Percentiles rank a stretch among this genome's conserved stretches.
phyloP scores from a whole-genome alignment of 108 stramenopile genomes.

The Fragilaria radians region DNA sequence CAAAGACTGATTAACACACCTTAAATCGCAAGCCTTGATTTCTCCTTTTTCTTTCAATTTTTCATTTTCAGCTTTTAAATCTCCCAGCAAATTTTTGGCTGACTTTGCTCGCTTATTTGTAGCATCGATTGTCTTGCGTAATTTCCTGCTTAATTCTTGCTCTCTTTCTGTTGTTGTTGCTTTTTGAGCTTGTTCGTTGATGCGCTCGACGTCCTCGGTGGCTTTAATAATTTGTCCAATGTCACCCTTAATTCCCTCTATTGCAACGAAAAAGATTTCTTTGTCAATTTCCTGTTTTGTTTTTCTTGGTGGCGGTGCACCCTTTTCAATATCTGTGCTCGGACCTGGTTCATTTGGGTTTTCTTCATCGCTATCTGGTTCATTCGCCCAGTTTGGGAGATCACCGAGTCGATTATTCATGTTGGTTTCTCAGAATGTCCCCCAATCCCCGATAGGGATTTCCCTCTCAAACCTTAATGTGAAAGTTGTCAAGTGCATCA shows the following conservation, averaged over 20 bases:
- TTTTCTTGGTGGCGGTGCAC: conserved; percentile 2
- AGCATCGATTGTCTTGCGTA: conserved; percentile 55
- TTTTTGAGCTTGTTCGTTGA: conserved; percentile 73
- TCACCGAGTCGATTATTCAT: background rate
- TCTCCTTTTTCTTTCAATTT: conserved; percentile 55
- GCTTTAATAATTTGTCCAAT: conserved; percentile 66
- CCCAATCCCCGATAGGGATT: too few species aligned
- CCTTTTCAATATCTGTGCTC: background rate
- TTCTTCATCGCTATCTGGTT: conserved; percentile 6
- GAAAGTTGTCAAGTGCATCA: too few species aligned
- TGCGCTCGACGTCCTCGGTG: conserved; percentile 52
- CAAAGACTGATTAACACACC: conserved; percentile 32
- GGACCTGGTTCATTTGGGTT: background rate
- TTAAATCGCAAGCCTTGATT: conserved; percentile 52
- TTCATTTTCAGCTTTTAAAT: conserved; percentile 78
- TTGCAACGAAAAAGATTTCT: conserved; percentile 67
- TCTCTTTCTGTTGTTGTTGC: conserved; percentile 78
- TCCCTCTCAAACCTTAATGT: too few species aligned
- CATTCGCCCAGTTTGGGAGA: conserved; percentile 7
- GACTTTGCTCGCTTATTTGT: conserved; percentile 80
- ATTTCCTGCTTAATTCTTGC: conserved; percentile 48
- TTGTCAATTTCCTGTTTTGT: conserved; percentile 8
- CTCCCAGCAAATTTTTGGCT: conserved; percentile 67
- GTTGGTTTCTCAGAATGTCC: too few species aligned
- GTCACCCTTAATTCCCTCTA: conserved; percentile 75